Percentiles rank a stretch among this genome's conserved stretches.
These are phyloP conservation scores for Silene coronaria DNA, from an alignment of 179 eudicot genomes.

Conservation along the genomic window DNA sequence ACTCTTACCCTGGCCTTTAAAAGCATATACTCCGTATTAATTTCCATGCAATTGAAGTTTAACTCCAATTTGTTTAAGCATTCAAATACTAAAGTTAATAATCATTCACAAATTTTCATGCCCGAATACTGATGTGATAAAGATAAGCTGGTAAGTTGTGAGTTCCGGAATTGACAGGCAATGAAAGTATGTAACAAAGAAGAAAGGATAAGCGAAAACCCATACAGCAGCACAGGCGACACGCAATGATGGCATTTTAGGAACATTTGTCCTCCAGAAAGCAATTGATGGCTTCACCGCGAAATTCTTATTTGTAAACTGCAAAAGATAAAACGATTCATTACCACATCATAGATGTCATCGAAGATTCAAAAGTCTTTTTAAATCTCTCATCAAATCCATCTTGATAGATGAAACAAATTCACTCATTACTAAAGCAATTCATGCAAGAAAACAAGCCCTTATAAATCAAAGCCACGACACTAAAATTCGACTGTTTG, in stretches of 20 bases:
- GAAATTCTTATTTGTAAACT: constrained; percentile 22
- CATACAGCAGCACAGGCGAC: constrained; percentile 40
- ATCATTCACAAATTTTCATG: background rate
- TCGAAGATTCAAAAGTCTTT: no score
- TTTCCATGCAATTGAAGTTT: no score
- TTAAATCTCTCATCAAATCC: background rate
- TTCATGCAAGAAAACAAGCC: no score
- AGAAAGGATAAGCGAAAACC: background rate
- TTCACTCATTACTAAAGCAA: no score
- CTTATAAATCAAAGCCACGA: no score
- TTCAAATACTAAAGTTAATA: background rate
- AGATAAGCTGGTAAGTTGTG: background rate
- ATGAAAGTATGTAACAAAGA: background rate
- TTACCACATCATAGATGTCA: background rate
- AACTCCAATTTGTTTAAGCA: no score
- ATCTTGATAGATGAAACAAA: background rate
- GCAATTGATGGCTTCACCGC: constrained; percentile 29
- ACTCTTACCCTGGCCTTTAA: background rate
- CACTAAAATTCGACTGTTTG: no score
- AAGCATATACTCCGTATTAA: background rate
- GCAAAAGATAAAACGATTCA: background rate
- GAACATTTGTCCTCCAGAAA: constrained; percentile 25
- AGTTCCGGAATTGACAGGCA: background rate
- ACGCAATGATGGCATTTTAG: constrained; percentile 27
- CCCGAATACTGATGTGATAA: background rate